These are phyloP conservation scores for Mrakia frigida DNA, from an alignment of 768 basidiomycete genomes.

Conservation along the genomic window DNA sequence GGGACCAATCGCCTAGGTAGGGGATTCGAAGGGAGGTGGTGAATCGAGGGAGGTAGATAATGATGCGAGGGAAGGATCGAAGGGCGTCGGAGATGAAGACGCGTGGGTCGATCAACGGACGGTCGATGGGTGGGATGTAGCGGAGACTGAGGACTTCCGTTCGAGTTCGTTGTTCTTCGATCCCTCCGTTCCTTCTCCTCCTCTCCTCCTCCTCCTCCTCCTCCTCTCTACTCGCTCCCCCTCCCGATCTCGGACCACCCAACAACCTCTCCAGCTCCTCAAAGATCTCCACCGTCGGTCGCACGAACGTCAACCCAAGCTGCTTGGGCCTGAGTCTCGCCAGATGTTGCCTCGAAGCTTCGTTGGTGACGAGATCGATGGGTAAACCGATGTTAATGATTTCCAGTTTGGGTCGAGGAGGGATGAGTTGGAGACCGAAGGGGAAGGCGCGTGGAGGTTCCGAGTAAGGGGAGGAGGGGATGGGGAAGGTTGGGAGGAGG, in stretches of 20 bases:
- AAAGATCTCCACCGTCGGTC: conserved; percentile 20
- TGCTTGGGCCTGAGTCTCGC: conserved; percentile 13
- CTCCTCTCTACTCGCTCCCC: not conserved
- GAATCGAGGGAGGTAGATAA: conserved; percentile 32
- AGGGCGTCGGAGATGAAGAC: conserved; percentile 24
- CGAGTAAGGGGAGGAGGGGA: conserved; percentile 1
- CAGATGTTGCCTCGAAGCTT: conserved; percentile 31
- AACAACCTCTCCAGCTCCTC: conserved; percentile 27
- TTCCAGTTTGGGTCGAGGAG: not conserved
- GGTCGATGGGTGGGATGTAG: not conserved
- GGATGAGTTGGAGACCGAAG: conserved; percentile 29
- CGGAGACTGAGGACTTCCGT: not conserved
- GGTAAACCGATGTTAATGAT: conserved; percentile 24
- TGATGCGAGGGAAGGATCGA: conserved; percentile 9
- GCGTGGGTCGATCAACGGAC: conserved; percentile 23
- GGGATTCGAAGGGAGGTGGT: conserved; percentile 4
- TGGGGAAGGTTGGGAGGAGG: conserved; percentile 21
- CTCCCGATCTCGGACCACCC: not conserved
- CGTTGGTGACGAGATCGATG: conserved; percentile 28
- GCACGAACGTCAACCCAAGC: conserved; percentile 30
- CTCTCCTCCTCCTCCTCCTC: not conserved
- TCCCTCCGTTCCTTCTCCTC: not conserved
- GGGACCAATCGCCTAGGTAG: conserved; percentile 1
- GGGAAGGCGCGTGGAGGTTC: conserved; percentile 17
- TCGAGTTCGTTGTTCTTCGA: not conserved